phyloP scores from a whole-genome alignment of 2,329 filamentous ascomycete species.

The Phaeomoniella chlamydospora region DNA sequence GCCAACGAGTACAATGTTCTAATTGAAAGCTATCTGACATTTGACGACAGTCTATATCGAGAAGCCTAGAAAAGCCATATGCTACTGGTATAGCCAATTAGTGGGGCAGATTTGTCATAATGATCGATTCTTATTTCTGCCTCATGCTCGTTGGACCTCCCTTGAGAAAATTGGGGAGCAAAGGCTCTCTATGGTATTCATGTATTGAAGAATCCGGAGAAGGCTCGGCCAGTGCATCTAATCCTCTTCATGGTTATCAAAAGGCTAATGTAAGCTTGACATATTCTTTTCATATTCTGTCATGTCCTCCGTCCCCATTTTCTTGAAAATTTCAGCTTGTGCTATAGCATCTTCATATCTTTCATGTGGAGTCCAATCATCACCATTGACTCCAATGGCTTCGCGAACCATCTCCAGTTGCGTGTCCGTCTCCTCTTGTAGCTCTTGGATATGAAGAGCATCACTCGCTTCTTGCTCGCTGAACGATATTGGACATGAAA shows the following conservation, averaged over 20 bases:
- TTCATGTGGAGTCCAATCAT: conserved; percentile 13
- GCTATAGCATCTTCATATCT: conserved; percentile 10
- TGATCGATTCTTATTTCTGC: too few species aligned
- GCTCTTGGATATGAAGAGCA: conserved; percentile 6
- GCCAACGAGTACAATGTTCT: too few species aligned
- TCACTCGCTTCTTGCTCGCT: conserved; percentile 5
- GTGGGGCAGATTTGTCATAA: too few species aligned
- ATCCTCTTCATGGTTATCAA: conserved; percentile 7
- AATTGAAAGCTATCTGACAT: too few species aligned
- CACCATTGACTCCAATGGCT: conserved; percentile 9
- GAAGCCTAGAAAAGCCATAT: too few species aligned
- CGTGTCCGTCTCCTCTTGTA: conserved; percentile 10
- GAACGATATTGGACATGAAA: conserved; percentile 9
- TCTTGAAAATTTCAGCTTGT: conserved; percentile 8
- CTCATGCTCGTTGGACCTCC: too few species aligned
- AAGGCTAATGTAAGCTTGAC: conserved; percentile 7
- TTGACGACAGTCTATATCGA: too few species aligned
- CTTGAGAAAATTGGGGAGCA: too few species aligned
- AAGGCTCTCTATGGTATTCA: too few species aligned
- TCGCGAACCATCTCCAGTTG: conserved; percentile 9
- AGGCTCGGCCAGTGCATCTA: too few species aligned
- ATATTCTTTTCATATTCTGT: conserved; percentile 6
- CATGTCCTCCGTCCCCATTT: conserved; percentile 8
- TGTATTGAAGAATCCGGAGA: too few species aligned
- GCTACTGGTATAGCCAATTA: too few species aligned